Conservation (phyloP, 2,329 filamentous ascomycete species). For the Colletotrichum caudatum region DNA sequence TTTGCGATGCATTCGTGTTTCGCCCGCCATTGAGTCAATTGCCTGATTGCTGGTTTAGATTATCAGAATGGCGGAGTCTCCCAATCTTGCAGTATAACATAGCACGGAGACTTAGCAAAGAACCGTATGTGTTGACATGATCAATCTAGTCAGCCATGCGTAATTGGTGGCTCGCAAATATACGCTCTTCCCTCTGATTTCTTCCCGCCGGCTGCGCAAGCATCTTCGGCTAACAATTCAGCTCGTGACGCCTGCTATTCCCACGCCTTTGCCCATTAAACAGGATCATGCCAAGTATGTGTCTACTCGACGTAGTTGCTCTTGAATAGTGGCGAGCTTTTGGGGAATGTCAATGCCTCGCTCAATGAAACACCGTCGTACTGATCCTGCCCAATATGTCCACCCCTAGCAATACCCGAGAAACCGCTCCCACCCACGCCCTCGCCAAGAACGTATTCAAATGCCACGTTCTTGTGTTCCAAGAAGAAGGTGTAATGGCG, state of each 20-base stretch:
- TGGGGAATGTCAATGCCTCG: conserved; percentile 41
- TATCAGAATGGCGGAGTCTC: too few relatives aligned
- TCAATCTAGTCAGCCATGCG: too few relatives aligned
- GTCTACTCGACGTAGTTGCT: conserved; percentile 43
- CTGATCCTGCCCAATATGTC: conserved; percentile 28
- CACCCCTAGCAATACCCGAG: conserved; percentile 35
- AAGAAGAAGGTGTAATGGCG: conserved; percentile 11
- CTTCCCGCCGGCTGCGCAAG: conserved; percentile 47
- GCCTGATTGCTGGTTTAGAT: too few relatives aligned
- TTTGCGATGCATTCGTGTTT: too few relatives aligned
- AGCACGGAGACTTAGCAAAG: too few relatives aligned
- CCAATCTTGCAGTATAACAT: too few relatives aligned
- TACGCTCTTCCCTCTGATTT: conserved; percentile 51
- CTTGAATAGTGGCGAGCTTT: conserved; percentile 42
- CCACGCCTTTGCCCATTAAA: conserved; percentile 58
- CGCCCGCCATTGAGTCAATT: too few relatives aligned
- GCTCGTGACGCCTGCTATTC: conserved; percentile 47
- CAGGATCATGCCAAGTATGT: conserved; percentile 40
- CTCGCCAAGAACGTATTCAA: conserved; percentile 35
- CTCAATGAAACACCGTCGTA: conserved; percentile 38
- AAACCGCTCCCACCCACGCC: conserved; percentile 41
- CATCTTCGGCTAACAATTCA: conserved; percentile 52
- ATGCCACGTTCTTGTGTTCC: not conserved
- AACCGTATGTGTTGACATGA: too few relatives aligned
- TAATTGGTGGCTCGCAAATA: conserved; percentile 58